Evolutionary conservation across 208 protist species (phyloP).

Genomic region (Acanthamoeba triangularis): DNA sequence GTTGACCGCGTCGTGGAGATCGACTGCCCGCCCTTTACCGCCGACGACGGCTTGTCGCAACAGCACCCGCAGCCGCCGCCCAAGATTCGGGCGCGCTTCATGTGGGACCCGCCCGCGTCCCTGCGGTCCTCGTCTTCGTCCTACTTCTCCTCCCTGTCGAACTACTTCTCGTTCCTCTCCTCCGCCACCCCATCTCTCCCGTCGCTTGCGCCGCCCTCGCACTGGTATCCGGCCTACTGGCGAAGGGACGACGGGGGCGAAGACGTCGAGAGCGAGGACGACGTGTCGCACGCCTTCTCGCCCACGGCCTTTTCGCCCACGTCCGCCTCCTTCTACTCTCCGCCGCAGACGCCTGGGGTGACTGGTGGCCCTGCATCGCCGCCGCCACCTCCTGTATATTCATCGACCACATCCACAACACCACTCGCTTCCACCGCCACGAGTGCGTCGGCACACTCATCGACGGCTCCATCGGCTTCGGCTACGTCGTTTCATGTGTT

Average conservation of each 20-base stretch:
- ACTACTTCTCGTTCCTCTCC: constrained; percentile 2
- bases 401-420: not conserved
- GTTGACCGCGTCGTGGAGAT: not conserved
- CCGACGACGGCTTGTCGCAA: not conserved
- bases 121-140: not conserved
- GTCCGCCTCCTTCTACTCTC: constrained; percentile 2
- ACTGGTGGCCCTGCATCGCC: not conserved
- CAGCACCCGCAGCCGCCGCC: not conserved
- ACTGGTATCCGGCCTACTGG: constrained; percentile 5
- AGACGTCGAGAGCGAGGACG: constrained; percentile 15
- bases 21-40: not conserved
- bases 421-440: not conserved
- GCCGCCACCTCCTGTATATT: not conserved
- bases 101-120: constrained; percentile 21
- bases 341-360: not conserved
- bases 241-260: not conserved
- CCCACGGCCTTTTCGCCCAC: constrained; percentile 16
- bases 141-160: not conserved
- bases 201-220: not conserved
- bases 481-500: not conserved
- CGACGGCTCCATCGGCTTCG: not conserved
- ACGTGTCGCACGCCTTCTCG: constrained; percentile 7
- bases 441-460: too few species aligned
- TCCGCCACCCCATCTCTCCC: not conserved
- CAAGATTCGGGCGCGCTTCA: not conserved